Evolutionary conservation across 495 filamentous ascomycete species (phyloP).

Genomic region (Jackrogersella multiformis): DNA sequence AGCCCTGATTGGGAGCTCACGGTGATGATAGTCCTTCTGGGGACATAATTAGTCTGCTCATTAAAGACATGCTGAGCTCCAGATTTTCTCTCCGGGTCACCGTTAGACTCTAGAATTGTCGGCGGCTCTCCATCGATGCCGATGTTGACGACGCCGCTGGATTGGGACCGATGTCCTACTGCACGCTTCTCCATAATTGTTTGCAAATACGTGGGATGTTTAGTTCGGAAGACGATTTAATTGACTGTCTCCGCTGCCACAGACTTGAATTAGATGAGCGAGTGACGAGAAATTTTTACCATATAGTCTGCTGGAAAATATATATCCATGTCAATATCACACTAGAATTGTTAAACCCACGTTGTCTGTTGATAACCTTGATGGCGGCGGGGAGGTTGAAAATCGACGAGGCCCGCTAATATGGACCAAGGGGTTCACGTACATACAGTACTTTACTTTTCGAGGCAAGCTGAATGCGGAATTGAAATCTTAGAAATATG

Average conservation of each 20-base stretch:
- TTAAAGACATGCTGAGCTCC: slow-evolving; percentile 53
- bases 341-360: neutral
- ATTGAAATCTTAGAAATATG: neutral
- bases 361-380: slow-evolving; percentile 22
- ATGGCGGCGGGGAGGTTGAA: slow-evolving; percentile 15
- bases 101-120: slow-evolving; percentile 1
- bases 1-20: slow-evolving; percentile 40
- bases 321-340: neutral
- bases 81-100: slow-evolving; percentile 18
- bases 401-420: neutral
- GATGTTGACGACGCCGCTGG: slow-evolving; percentile 5
- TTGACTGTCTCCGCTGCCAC: neutral
- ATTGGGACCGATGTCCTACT: slow-evolving; percentile 2
- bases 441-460: neutral
- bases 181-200: slow-evolving; percentile 25
- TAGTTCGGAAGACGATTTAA: neutral
- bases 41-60: slow-evolving; percentile 66
- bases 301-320: slow-evolving; percentile 15
- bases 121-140: neutral
- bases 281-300: slow-evolving; percentile 1
- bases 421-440: slow-evolving; percentile 18
- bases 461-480: neutral
- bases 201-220: neutral
- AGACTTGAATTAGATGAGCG: neutral
- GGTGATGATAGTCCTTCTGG: slow-evolving; percentile 59